Evolutionary conservation across 2,329 filamentous ascomycete species (phyloP).

Genomic region (Myriosclerotinia scirpicola): DNA sequence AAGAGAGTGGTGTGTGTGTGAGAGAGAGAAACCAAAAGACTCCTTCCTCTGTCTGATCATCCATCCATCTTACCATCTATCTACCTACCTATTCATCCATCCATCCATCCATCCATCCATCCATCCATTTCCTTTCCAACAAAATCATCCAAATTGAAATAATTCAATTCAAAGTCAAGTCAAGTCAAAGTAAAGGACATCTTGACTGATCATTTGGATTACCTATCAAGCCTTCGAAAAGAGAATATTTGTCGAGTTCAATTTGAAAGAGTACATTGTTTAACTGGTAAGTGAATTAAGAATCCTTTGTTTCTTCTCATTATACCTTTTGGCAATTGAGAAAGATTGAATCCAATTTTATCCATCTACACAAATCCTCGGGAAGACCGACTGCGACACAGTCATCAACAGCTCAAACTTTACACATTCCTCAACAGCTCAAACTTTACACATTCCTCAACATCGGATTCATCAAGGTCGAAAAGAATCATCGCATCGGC

Average conservation of each 20-base stretch:
- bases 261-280: conserved; percentile 3
- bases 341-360: no score
- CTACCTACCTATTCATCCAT: background rate
- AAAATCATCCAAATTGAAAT: background rate
- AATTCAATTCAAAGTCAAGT: conserved; percentile 1
- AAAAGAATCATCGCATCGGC: conserved; percentile 1
- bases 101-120: conserved; percentile 14
- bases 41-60: background rate
- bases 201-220: background rate
- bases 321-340: background rate
- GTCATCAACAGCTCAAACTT: background rate
- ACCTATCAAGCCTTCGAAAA: background rate
- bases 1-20: no score
- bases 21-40: no score
- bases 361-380: background rate
- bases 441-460: background rate
- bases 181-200: background rate
- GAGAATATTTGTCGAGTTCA: background rate
- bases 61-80: background rate
- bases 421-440: background rate
- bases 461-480: background rate
- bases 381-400: conserved; percentile 6
- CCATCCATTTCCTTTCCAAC: background rate
- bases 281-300: background rate
- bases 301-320: conserved; percentile 1